Base-by-base conservation (phyloP, 192 early-diverging fungal genomes). In the Chytriomyces sp. region DNA sequence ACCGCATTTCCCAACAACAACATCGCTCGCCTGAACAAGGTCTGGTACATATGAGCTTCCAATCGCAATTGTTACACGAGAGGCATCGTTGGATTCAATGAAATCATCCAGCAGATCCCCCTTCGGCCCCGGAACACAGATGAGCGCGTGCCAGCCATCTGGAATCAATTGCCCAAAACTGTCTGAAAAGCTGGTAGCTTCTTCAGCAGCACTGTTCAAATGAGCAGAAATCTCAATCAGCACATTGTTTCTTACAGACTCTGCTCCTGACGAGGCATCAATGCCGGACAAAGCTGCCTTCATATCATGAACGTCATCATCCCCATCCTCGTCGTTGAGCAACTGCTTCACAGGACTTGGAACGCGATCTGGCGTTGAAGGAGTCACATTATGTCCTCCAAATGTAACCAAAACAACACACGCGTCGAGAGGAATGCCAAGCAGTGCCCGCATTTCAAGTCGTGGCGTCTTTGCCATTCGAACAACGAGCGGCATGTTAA, bases 1-100 rank as follows among this genome's bases (percentile, higher is more conserved):
- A 10, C 87, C 87, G 45, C 83, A 87, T 72, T 88, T 88, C 10
- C 85, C 85, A 13, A 85, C 75, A 3, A 87, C 85, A 5, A 82
- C 82, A 62, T 88, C 87, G 10, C 64, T 76, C 28, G 82, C 84
- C 50, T 82, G 70, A 50, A 88, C 60, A n/a, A 86, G 53, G 74
- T 88, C 85, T 13, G 87, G 87, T 64, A 87, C 77, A 61, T 77
- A 85, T 10, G 57, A 72, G 53, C 45, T 83, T 48, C 26, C 73
- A 50, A 75, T 53, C 35, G 69, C 49, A 28, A 60, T 64, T 53
- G 70, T 44, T 43, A 69, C 71, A 64, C 9, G 48, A 47, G 46
- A 24, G 23, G 26, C 67, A 64, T 49, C 49, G 9, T 57, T 64
- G 49, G 48, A 23, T 45, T 64, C 71, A 20, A 73, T 73, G 44